These are phyloP conservation scores for Moesziomyces antarcticus DNA, from an alignment of 1,284 basidiomycete species.

Conservation along the genomic window DNA sequence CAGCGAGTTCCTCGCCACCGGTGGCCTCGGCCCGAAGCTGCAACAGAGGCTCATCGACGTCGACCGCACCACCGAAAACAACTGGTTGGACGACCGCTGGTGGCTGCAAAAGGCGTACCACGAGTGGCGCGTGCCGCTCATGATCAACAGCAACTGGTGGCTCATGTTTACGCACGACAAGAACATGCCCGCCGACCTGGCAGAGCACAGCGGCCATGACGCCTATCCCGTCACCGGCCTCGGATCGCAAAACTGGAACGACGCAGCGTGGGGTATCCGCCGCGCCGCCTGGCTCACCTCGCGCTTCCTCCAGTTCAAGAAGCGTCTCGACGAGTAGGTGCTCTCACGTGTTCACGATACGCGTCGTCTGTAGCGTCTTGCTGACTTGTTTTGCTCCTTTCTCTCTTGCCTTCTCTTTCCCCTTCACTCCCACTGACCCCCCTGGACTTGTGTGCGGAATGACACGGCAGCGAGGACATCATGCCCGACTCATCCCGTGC, in stretches of 20 bases:
- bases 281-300: slow-evolving; percentile 85
- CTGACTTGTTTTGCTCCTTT: slow-evolving; percentile 5
- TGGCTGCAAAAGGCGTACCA: slow-evolving; percentile 92
- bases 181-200: slow-evolving; percentile 68
- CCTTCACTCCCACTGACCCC: not conserved
- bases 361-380: not conserved
- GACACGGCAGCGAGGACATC: slow-evolving; percentile 70
- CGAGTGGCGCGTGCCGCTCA: slow-evolving; percentile 85
- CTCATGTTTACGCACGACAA: slow-evolving; percentile 77
- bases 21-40: slow-evolving; percentile 77
- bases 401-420: not conserved
- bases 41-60: slow-evolving; percentile 87
- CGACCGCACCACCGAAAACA: slow-evolving; percentile 84
- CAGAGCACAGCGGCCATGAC: slow-evolving; percentile 57
- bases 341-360: not conserved
- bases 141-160: slow-evolving; percentile 98
- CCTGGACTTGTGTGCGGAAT: not conserved
- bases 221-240: slow-evolving; percentile 53
- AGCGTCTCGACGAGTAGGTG: slow-evolving; percentile 74
- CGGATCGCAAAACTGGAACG: slow-evolving; percentile 57
- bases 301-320: slow-evolving; percentile 82
- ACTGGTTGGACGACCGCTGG: slow-evolving; percentile 95
- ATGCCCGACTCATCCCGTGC: slow-evolving; percentile 72
- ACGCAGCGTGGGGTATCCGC: slow-evolving; percentile 81
- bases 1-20: slow-evolving; percentile 75